phyloP scores from a whole-genome alignment of 306 rosid genomes.

The Pachyrhizus erosus region DNA sequence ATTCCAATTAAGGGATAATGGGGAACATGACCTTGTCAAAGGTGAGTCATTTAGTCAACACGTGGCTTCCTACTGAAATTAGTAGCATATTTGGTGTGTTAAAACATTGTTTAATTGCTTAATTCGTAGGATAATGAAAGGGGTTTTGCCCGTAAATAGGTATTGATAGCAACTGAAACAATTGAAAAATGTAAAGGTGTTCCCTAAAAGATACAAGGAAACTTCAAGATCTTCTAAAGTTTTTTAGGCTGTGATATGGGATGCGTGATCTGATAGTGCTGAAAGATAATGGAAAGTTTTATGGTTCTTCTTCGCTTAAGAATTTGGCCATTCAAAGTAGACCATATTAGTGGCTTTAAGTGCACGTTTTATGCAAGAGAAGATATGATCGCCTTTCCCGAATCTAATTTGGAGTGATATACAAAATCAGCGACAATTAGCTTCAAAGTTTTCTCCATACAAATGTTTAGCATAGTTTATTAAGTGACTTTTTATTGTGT shows the following conservation, averaged over 20 bases:
- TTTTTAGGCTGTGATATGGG: constrained; percentile 22
- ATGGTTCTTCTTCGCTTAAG: constrained; percentile 1
- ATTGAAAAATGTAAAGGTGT: constrained; percentile 44
- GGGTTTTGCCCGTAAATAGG: constrained; percentile 54
- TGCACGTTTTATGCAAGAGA: constrained; percentile 3
- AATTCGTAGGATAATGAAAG: constrained; percentile 18
- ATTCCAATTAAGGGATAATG: constrained; percentile 57
- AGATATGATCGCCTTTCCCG: constrained; percentile 14
- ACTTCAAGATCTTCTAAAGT: constrained; percentile 49
- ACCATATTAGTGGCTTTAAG: constrained; percentile 28
- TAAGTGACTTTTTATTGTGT: no score
- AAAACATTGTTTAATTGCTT: constrained; percentile 47
- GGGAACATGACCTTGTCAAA: constrained; percentile 42
- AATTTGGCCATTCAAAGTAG: constrained; percentile 19
- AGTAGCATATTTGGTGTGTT: constrained; percentile 41
- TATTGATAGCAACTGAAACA: constrained; percentile 49
- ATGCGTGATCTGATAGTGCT: constrained; percentile 48
- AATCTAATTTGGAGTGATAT: constrained; percentile 15
- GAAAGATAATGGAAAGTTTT: background rate
- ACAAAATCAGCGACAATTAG: background rate
- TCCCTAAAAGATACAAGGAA: constrained; percentile 35
- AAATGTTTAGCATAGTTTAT: background rate
- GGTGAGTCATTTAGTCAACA: constrained; percentile 55
- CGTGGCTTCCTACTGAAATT: constrained; percentile 44
- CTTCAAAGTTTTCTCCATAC: constrained; percentile 6